Evolutionary conservation across 2,329 filamentous ascomycete genomes (phyloP).

Genomic region (Periconia macrospinosa): DNA sequence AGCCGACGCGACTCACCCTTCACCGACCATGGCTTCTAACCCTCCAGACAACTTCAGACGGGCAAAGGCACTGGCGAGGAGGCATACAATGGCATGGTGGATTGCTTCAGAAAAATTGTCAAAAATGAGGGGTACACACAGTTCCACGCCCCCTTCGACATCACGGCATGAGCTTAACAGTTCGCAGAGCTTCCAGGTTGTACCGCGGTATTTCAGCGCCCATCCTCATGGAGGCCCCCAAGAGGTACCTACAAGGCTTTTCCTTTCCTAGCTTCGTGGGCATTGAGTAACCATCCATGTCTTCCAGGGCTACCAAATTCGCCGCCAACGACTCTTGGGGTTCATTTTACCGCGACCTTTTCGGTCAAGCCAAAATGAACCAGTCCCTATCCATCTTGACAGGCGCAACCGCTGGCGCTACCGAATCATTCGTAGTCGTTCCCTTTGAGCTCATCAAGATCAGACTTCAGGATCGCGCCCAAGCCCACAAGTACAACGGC

Average conservation of each 20-base stretch:
- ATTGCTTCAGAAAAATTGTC: conserved; percentile 98
- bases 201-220: conserved; percentile 96
- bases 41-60: conserved; percentile 78
- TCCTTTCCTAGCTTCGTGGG: neutral
- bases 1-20: conserved; percentile 39
- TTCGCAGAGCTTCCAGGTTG: conserved; percentile 73
- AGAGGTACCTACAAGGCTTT: conserved; percentile 54
- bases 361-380: conserved; percentile 84
- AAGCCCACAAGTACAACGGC: conserved; percentile 83
- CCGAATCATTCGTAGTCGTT: conserved; percentile 94
- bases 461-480: conserved; percentile 91
- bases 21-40: conserved; percentile 17
- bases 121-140: conserved; percentile 84
- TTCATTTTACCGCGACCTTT: conserved; percentile 84
- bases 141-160: conserved; percentile 2
- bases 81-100: conserved; percentile 93
- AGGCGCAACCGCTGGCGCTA: conserved; percentile 91
- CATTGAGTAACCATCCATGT: conserved; percentile 7
- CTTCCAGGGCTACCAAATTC: conserved; percentile 84
- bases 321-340: conserved; percentile 99
- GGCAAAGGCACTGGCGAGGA: conserved; percentile 74
- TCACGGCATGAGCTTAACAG: conserved; percentile 14
- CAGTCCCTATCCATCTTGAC: conserved; percentile 91
- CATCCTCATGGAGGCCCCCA: conserved; percentile 96
- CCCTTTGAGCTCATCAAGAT: conserved; percentile 99